Evolutionary conservation across 139 green algal genomes (phyloP), one percentile per base, ranked within the genome.

Genomic region (Chlorella sorokiniana): DNA sequence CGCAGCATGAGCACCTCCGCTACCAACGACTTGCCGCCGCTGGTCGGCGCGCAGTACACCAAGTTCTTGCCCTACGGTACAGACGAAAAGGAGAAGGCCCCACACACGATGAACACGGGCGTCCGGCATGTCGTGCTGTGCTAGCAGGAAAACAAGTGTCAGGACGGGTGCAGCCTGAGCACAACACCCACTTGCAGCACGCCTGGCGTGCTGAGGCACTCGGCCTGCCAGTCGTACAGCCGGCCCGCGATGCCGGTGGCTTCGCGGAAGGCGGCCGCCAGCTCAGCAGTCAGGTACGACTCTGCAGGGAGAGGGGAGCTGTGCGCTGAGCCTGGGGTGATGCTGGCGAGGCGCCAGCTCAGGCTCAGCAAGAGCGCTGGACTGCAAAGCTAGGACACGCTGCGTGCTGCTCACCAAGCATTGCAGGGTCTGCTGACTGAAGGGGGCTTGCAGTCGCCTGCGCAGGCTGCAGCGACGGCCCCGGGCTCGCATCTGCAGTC

Each of bases 41-140:
- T 93, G 41, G 95, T 98, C 35, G 95, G 95, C 16, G 95, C 95
- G 74, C 87, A 94, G 90, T 95, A 97, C 51, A 98, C 90, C 69
- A 98, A 78, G 89, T 84, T 83, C 59, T 72, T 40, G 35, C 74
- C 82, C 82, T 86, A 72, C n/a, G 35, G 42, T 6, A 11, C 0
- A 9, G 4, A 31, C 1, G 31, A 44, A 42, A 23, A 14, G 16
- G 48, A 16, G 48, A 59, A 59, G 14, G 14, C 48, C 16, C 16
- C 14, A 59, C 48, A 59, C 48, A 59, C 48, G 16, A 59, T 59
- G 48, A 59, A 59, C 48, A n/a, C n/a, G n/a, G 52, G 6, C 25
- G 52, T 20, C 9, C 5, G 52, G 52, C 52, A 61, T 20, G 52
- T 23, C 25, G 6, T 25, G 22, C 3, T 61, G 4, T 61, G 52